Conservation (phyloP, 2,329 filamentous ascomycete species). For the Dryadomyces sulphureus region DNA sequence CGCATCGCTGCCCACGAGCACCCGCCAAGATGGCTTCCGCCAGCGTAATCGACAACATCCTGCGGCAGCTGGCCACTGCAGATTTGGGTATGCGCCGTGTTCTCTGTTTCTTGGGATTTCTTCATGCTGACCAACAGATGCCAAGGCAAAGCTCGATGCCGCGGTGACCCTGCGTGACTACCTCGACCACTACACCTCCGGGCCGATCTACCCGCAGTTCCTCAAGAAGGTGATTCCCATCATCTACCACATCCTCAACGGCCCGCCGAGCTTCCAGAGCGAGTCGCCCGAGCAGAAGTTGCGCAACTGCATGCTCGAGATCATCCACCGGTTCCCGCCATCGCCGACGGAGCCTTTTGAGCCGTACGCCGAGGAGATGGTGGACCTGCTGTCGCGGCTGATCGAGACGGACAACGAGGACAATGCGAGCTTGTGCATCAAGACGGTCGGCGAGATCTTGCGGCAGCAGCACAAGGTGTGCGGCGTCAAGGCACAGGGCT, state of each 20-base stretch:
- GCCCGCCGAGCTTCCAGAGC: constrained; percentile 80
- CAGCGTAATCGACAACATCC: constrained; percentile 48
- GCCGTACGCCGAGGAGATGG: constrained; percentile 73
- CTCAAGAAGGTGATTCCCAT: constrained; percentile 79
- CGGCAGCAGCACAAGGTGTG: constrained; percentile 80
- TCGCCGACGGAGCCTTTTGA: constrained; percentile 69
- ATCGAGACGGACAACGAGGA: constrained; percentile 93
- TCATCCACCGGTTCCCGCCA: constrained; percentile 70
- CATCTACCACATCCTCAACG: constrained; percentile 72
- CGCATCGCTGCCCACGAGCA: constrained; percentile 1
- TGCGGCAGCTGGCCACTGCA: constrained; percentile 35
- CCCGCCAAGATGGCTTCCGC: constrained; percentile 40
- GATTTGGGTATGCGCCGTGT: constrained; percentile 33
- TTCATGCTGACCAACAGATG: constrained; percentile 37
- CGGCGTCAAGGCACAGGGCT: constrained; percentile 65
- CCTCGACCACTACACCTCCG: constrained; percentile 74
- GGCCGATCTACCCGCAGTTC: constrained; percentile 60
- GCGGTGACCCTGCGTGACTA: constrained; percentile 80
- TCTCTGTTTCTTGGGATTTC: background rate
- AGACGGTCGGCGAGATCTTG: constrained; percentile 94
- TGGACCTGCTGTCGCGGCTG: constrained; percentile 78
- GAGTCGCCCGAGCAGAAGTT: constrained; percentile 85
- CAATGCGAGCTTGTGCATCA: constrained; percentile 95
- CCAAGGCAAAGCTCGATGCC: constrained; percentile 66
- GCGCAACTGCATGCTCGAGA: constrained; percentile 86